Evolutionary conservation across 768 basidiomycete genomes (phyloP).

Genomic region (Collybia mongolica): DNA sequence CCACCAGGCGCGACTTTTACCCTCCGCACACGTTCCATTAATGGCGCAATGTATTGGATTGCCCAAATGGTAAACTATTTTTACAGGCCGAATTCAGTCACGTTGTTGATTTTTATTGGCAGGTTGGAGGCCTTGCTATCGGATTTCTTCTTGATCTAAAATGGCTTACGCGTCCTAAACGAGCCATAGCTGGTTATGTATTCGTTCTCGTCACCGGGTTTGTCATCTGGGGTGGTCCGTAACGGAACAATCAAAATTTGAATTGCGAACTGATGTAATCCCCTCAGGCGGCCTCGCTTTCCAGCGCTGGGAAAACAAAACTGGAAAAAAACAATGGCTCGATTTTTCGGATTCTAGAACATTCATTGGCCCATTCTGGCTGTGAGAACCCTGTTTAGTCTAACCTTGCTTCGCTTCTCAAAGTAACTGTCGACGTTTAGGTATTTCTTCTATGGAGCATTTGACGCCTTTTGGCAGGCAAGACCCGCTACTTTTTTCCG

Average conservation of each 20-base stretch:
- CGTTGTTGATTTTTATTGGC: neutral
- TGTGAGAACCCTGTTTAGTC: constrained; percentile 12
- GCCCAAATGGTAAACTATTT: constrained; percentile 22
- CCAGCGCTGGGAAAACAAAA: constrained; percentile 22
- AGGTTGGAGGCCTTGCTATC: constrained; percentile 24
- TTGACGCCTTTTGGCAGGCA: constrained; percentile 29
- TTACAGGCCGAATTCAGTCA: neutral
- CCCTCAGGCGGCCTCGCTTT: constrained; percentile 22
- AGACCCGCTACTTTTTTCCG: neutral
- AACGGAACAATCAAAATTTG: neutral
- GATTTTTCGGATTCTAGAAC: constrained; percentile 19
- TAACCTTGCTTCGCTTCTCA: neutral
- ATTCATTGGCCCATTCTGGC: constrained; percentile 26
- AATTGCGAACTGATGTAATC: neutral
- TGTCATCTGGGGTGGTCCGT: constrained; percentile 24
- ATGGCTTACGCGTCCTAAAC: constrained; percentile 24
- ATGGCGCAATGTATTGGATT: constrained; percentile 28
- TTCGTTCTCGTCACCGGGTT: constrained; percentile 24
- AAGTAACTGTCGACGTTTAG: constrained; percentile 2
- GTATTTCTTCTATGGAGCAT: constrained; percentile 28
- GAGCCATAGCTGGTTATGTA: constrained; percentile 21
- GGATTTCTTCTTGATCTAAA: constrained; percentile 25
- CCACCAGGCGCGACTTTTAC: constrained; percentile 22
- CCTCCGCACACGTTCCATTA: constrained; percentile 23
- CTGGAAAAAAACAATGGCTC: constrained; percentile 23